phyloP scores from a whole-genome alignment of 225 moss, liverwort and hornwort species.

The Straminergon stramineum region DNA sequence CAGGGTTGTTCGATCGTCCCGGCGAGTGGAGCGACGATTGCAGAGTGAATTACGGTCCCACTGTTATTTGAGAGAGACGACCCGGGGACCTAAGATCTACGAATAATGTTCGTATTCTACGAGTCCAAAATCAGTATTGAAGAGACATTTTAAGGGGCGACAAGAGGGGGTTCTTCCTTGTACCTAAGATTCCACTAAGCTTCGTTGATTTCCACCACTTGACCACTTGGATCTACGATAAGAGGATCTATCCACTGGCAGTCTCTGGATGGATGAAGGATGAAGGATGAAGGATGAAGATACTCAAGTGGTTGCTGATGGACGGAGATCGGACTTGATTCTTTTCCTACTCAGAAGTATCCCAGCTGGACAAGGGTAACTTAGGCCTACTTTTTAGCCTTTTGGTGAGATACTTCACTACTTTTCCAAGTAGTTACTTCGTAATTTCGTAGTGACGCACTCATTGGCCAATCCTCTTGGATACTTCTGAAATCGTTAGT shows the following conservation, averaged over 20 bases:
- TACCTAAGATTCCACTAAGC: fast-evolving
- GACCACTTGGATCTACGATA: not conserved
- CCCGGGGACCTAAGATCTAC: not conserved
- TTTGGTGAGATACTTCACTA: not conserved
- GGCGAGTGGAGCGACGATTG: not conserved
- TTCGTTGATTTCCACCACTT: not conserved
- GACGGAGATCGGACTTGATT: not conserved
- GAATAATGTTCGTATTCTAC: not conserved
- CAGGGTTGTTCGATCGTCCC: not conserved
- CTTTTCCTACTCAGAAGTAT: not conserved
- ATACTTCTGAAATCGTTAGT: not conserved
- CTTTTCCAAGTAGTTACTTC: not conserved
- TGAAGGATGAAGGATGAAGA: not conserved
- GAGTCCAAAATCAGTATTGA: fast-evolving
- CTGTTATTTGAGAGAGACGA: not conserved
- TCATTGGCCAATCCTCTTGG: not conserved
- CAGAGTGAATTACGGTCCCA: not conserved
- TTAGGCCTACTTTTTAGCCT: not conserved
- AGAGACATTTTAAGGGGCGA: fast-evolving
- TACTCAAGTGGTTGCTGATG: not conserved
- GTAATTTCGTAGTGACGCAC: no score
- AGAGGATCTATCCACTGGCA: not conserved
- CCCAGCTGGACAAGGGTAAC: not conserved
- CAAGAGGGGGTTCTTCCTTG: not conserved
- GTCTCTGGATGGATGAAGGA: not conserved